Conservation (phyloP, 768 basidiomycete genomes). For the Naganishia antarctica region DNA sequence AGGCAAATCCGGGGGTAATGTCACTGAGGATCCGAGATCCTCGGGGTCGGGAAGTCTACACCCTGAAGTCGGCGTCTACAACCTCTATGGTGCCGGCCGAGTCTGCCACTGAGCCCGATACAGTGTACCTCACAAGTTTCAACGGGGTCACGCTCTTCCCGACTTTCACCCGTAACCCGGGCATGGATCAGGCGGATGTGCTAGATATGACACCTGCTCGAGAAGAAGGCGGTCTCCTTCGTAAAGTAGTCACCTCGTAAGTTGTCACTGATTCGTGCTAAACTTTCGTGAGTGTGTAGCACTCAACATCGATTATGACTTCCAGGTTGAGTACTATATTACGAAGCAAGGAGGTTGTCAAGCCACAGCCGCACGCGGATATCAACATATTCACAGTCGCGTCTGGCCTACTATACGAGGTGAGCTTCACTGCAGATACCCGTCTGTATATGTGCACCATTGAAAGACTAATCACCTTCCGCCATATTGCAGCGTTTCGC, state of each 20-base stretch:
- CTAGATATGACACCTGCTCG: constrained; percentile 49
- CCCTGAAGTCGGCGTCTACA: constrained; percentile 59
- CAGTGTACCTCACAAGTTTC: constrained; percentile 79
- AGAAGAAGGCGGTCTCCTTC: constrained; percentile 3
- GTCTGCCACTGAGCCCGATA: constrained; percentile 30
- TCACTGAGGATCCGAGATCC: constrained; percentile 76
- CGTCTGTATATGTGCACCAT: too few species aligned
- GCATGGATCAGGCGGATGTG: constrained; percentile 79
- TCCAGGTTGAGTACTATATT: constrained; percentile 14
- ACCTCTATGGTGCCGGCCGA: constrained; percentile 46
- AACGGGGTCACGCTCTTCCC: constrained; percentile 87
- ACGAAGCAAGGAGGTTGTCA: constrained; percentile 28
- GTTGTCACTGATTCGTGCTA: background rate
- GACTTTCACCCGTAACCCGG: constrained; percentile 62
- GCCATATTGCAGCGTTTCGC: constrained; percentile 70
- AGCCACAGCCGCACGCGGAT: constrained; percentile 61
- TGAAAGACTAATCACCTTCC: constrained; percentile 19
- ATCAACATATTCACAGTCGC: constrained; percentile 99
- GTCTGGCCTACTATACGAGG: constrained; percentile 93
- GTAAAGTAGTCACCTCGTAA: constrained; percentile 24
- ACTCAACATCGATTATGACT: background rate
- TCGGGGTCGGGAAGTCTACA: constrained; percentile 71
- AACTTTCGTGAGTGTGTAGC: too few species aligned
- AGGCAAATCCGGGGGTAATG: constrained; percentile 83
- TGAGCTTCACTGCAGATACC: too few species aligned